Evolutionary conservation across 441 rosid species (phyloP).

Genomic region (Populus hybrid): DNA sequence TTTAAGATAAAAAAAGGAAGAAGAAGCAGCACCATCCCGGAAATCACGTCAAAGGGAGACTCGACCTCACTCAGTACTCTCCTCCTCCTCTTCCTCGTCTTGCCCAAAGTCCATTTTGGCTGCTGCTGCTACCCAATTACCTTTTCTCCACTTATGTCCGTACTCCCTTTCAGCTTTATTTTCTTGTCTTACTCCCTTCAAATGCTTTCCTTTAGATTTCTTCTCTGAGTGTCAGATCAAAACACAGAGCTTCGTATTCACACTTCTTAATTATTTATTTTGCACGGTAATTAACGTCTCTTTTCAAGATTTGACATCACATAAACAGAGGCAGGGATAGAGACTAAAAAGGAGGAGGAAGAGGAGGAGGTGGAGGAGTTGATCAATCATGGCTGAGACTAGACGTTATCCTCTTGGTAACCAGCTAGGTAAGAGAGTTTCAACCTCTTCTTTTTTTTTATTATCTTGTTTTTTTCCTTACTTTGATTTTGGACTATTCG

Average conservation of each 20-base stretch:
- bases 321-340: neutral
- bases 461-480: neutral
- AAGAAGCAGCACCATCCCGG: too few relatives aligned
- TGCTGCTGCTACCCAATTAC: neutral
- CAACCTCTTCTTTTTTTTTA: neutral
- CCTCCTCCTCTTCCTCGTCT: neutral
- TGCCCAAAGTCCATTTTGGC: neutral
- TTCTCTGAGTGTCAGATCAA: neutral
- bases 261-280: neutral
- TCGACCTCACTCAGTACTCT: neutral
- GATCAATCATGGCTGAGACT: constrained; percentile 8
- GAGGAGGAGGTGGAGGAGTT: neutral
- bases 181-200: neutral
- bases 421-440: constrained; percentile 8
- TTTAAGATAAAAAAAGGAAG: too few relatives aligned
- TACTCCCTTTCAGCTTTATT: neutral
- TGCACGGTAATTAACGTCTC: neutral
- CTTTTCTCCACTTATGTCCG: neutral
- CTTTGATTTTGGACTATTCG: neutral
- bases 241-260: neutral
- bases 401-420: constrained; percentile 6
- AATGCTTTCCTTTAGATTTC: neutral
- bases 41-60: neutral
- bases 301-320: neutral
- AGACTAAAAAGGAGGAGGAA: neutral